Evolutionary conservation across 1,139 yeast genomes (phyloP), one percentile per base, ranked within the genome.

Genomic region (Kodamaea suecica): DNA sequence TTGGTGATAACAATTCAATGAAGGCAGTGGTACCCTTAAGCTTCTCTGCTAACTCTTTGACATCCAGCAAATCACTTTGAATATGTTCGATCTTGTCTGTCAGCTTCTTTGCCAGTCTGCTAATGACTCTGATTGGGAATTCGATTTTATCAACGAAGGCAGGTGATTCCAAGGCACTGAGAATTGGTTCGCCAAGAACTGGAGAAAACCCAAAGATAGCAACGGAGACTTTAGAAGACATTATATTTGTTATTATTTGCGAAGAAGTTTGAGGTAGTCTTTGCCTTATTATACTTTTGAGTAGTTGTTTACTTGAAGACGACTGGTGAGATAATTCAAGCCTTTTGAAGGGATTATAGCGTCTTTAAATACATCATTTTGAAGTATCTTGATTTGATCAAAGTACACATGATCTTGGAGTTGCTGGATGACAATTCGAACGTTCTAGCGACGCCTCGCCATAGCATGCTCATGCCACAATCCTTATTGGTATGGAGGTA

Each of bases 131-230:
- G 41, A 80, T 58, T 19, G 85, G 85, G 30, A 63, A 59, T 7
- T 62, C 42, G 42, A 72, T 53, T 43, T 73, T 70, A 38, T 57
- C 57, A 13, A 59, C 57, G 48, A 77, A 76, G 12, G 57, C 43
- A n/a, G 66, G 50, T 5, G 73, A 61, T 8, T 66, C 48, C 31
- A 78, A 55, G 4, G 79, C 78, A 2, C 58, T 59, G 24, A 78
- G 37, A 14, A 65, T 57, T 29, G 76, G 73, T 37, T 57, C 49
- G 23, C 81, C 84, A 31, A 80, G 57, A 42, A 55, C 43, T 20
- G 86, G 85, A 39, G 66, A 61, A 32, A 69, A 49, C 28, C 85
- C 84, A 39, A 74, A 50, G 37, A 80, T 53, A 23, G 80, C 84
- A 46, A 80, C 19, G 16, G 30, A 27, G 11, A 15, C n/a, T 15